These are phyloP conservation scores for Prasinococcaceae sp. DNA, from an alignment of 139 green algal species.

Conservation along the genomic window DNA sequence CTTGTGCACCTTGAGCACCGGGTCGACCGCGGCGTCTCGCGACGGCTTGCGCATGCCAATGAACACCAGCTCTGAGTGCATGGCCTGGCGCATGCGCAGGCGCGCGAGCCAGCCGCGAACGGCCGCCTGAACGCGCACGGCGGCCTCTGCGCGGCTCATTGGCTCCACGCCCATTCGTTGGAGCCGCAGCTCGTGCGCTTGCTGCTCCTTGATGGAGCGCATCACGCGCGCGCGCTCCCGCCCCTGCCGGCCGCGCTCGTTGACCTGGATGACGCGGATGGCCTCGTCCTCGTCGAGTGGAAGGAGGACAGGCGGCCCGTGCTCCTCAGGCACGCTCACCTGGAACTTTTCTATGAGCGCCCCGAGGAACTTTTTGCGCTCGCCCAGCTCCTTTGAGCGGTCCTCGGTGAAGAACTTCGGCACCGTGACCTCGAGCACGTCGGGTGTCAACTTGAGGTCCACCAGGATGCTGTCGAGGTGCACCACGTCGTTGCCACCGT, in stretches of 20 bases:
- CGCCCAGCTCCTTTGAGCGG: constrained; percentile 49
- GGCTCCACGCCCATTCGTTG: constrained; percentile 15
- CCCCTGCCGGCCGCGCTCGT: constrained; percentile 55
- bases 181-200: constrained; percentile 9
- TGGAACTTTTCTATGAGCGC: constrained; percentile 66
- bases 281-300: constrained; percentile 45
- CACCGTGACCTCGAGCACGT: constrained; percentile 62
- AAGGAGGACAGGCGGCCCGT: constrained; percentile 4
- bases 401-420: constrained; percentile 65
- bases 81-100: constrained; percentile 3
- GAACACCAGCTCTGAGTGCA: constrained; percentile 60
- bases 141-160: constrained; percentile 46
- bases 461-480: constrained; percentile 58
- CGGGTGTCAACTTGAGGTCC: constrained; percentile 64
- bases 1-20: constrained; percentile 29
- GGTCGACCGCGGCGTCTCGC: constrained; percentile 34
- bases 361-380: constrained; percentile 55
- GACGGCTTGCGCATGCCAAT: constrained; percentile 59
- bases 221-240: constrained; percentile 31
- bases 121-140: constrained; percentile 47
- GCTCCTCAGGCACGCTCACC: constrained; percentile 18
- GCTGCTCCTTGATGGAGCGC: constrained; percentile 38
- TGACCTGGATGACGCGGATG: constrained; percentile 38
- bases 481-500: constrained; percentile 53
- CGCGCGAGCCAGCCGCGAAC: constrained; percentile 50